Base-by-base conservation (phyloP, 495 filamentous ascomycete species). In the Ramalina peruviana region DNA sequence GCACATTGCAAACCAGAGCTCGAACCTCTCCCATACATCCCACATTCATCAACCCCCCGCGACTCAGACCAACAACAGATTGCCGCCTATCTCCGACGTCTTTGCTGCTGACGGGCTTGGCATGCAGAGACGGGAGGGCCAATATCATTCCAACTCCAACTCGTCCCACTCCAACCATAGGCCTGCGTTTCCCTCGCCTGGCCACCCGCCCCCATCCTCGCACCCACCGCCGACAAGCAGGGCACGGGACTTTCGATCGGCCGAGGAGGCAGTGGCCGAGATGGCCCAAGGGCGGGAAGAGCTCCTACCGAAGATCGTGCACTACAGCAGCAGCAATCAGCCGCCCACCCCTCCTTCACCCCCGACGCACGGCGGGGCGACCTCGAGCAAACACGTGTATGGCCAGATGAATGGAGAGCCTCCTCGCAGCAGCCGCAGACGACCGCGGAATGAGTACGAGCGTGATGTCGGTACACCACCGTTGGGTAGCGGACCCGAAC, bases 281-380 rank as follows among this genome's bases (percentile, higher is more conserved):
- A 67, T 98, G 57, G 82, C 92, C 6, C 90, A 87, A 48, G 92
- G 92, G 15, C 80, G 92, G 43, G 86, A 93, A 50, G 92, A 97
- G 36, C 70, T 96, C 20, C 71, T 95, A 17, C 92, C 92, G 12
- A 86, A 87, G 58, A 82, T 97, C 52, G 86, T 98, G 49, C 92
- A 95, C 63, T 98, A 98, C 64, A 86, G 82, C 27, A 86, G 90
- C 30, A 86, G 90, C 30, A 82, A 86, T 54, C 85, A 84, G 58
- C 90, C 92, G 16, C 88, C 89, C 9, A 96, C 92, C 0, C 90
- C 92, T 20, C 92, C 92, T 21, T 94, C 88, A 23, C 92, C 92
- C 36, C 79, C 70, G 27, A 48, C 57, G 27, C 48, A 53, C 48
- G 63, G 67, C 27, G 57, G 58, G 16, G 60, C 48, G 3, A 54